These are phyloP conservation scores for Calvatia gigantea DNA, from an alignment of 768 basidiomycete species.

Conservation along the genomic window DNA sequence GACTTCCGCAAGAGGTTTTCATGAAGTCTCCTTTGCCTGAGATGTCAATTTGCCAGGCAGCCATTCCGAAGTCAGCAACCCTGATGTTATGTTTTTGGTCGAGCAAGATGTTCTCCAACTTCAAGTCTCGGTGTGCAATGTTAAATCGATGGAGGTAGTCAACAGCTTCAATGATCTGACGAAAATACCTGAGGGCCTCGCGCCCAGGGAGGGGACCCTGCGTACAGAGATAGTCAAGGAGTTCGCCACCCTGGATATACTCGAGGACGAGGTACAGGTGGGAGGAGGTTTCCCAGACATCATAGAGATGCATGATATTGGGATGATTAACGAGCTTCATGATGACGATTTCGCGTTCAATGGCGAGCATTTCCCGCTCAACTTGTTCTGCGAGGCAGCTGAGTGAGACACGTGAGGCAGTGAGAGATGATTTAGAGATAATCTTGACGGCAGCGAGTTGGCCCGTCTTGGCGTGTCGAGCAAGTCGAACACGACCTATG, in stretches of 20 bases:
- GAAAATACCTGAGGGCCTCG: constrained; percentile 85
- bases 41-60: constrained; percentile 74
- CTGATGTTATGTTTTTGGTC: constrained; percentile 86
- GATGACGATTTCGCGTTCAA: constrained; percentile 93
- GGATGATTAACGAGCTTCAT: constrained; percentile 98
- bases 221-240: constrained; percentile 88
- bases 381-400: constrained; percentile 67
- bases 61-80: constrained; percentile 98
- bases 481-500: constrained; percentile 85
- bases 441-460: constrained; percentile 95
- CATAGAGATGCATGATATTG: constrained; percentile 90
- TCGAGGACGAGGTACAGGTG: constrained; percentile 92
- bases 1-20: constrained; percentile 87
- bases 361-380: constrained; percentile 73
- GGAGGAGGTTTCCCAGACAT: constrained; percentile 93
- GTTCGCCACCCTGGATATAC: constrained; percentile 91
- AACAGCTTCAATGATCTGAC: constrained; percentile 89
- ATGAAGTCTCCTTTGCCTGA: constrained; percentile 40
- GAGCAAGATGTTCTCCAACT: constrained; percentile 90
- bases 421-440: constrained; percentile 70
- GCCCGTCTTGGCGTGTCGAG: constrained; percentile 82
- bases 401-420: constrained; percentile 61
- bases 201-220: constrained; percentile 64
- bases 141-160: constrained; percentile 95
- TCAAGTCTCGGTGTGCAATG: constrained; percentile 91